phyloP scores from a whole-genome alignment of 164 flowering plant genomes.

The Umbellularia californica region DNA sequence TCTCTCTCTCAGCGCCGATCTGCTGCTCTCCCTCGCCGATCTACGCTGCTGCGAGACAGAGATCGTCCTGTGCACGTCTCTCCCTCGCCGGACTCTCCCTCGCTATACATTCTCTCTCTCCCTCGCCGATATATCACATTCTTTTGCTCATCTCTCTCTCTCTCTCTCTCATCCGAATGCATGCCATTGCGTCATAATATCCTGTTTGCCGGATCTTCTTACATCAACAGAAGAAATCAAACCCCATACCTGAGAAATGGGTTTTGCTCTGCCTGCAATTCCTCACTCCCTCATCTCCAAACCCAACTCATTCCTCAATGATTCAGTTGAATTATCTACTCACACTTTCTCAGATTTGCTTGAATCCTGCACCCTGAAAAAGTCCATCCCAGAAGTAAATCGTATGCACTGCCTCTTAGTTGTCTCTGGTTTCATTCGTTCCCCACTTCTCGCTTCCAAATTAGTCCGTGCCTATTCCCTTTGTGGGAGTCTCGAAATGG shows the following conservation, averaged over 20 bases:
- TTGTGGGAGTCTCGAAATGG: constrained; percentile 32
- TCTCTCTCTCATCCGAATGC: too few species aligned
- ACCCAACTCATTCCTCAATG: neutral
- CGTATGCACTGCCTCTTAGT: neutral
- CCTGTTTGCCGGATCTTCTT: neutral
- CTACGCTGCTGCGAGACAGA: too few species aligned
- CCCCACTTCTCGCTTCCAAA: neutral
- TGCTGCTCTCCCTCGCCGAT: too few species aligned
- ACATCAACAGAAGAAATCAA: neutral
- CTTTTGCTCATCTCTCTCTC: too few species aligned
- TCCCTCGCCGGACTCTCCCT: too few species aligned
- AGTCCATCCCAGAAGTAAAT: neutral
- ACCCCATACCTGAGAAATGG: neutral
- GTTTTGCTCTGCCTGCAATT: neutral
- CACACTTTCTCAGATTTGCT: constrained; percentile 2
- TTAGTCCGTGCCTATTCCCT: constrained; percentile 13
- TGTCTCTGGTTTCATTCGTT: neutral
- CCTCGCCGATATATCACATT: too few species aligned
- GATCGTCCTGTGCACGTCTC: too few species aligned
- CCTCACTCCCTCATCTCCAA: neutral
- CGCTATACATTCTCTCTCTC: too few species aligned
- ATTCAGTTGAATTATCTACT: neutral
- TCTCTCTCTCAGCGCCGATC: too few species aligned
- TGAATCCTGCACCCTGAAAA: neutral
- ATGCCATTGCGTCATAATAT: neutral